These are phyloP conservation scores for Arachis monticola DNA, from an alignment of 331 rosid genomes.

Conservation along the genomic window DNA sequence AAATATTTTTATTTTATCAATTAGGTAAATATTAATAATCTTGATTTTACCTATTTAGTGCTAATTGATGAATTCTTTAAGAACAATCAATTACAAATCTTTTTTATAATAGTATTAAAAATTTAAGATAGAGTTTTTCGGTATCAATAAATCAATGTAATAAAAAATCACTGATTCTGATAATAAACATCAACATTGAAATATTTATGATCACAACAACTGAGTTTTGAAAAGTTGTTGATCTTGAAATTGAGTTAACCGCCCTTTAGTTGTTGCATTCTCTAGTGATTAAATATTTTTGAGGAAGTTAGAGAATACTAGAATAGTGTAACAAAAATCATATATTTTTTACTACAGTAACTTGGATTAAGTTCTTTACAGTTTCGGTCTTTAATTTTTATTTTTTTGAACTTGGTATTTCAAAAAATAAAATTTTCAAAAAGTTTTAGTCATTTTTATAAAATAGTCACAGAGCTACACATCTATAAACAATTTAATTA, in stretches of 20 bases:
- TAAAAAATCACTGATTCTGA: conserved; percentile 18
- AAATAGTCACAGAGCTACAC: no score
- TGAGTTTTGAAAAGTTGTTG: not conserved
- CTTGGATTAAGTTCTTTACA: no score
- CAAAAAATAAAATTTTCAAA: no score
- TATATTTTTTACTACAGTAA: no score
- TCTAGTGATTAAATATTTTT: conserved; percentile 21
- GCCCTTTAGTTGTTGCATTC: not conserved
- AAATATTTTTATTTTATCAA: conserved; percentile 18
- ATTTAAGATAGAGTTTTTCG: not conserved
- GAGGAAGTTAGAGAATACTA: conserved; percentile 16
- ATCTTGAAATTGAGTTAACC: conserved; percentile 15
- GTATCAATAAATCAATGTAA: not conserved
- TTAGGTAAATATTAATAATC: not conserved
- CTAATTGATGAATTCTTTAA: not conserved
- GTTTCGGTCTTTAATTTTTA: no score
- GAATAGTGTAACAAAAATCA: conserved; percentile 2
- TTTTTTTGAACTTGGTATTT: no score
- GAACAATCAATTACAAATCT: conserved; percentile 13
- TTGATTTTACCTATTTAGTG: not conserved
- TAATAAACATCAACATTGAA: not conserved
- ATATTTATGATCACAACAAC: not conserved
- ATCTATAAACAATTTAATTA: no score
- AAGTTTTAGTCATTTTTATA: no score
- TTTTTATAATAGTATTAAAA: not conserved